These are phyloP conservation scores for Trichoderma asperelloides DNA, from an alignment of 495 filamentous ascomycete genomes.

Conservation along the genomic window DNA sequence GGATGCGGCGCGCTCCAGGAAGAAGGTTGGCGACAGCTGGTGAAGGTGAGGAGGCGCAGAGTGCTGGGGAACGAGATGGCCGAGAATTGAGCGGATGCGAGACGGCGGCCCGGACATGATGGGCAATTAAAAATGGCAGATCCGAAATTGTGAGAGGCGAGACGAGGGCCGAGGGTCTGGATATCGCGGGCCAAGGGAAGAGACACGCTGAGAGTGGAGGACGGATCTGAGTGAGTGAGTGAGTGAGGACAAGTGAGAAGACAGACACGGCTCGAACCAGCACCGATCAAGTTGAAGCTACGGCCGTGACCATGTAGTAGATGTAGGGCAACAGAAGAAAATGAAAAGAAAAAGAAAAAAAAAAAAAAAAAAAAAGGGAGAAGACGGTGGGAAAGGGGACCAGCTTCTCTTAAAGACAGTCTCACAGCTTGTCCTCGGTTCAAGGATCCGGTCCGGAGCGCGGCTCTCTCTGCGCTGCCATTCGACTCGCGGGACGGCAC, in stretches of 20 bases:
- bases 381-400: neutral
- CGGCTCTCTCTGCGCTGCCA: neutral
- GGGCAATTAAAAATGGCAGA: too few relatives aligned
- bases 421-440: constrained; percentile 1
- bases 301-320: neutral
- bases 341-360: neutral
- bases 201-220: neutral
- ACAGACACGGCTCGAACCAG: too few relatives aligned
- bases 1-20: constrained; percentile 75
- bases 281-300: neutral
- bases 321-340: too few relatives aligned
- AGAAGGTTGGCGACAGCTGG: constrained; percentile 79
- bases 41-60: constrained; percentile 52
- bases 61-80: constrained; percentile 47
- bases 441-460: neutral
- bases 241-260: neutral
- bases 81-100: constrained; percentile 45
- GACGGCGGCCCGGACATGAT: constrained; percentile 39
- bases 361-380: neutral
- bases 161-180: neutral
- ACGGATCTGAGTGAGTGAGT: neutral
- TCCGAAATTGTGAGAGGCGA: too few relatives aligned
- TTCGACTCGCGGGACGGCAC: constrained; percentile 3
- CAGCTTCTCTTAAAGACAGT: neutral
- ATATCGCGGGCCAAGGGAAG: neutral